Evolutionary conservation across 495 filamentous ascomycete species (phyloP), one percentile per base, ranked within the genome.

Genomic region (Chaetomium fimeti): DNA sequence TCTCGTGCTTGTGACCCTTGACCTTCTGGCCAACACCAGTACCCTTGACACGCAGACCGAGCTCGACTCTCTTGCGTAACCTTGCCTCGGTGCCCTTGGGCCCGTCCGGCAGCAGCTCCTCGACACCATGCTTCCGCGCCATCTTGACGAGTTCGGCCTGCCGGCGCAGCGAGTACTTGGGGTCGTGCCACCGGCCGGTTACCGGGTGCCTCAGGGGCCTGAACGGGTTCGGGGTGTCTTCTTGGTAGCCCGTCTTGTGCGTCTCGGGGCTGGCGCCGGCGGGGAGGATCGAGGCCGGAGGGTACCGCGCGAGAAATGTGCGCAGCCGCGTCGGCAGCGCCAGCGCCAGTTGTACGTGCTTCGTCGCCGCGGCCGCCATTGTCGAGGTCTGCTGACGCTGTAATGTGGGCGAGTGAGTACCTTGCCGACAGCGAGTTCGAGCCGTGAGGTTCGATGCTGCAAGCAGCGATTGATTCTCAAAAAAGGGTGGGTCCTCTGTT

Each of bases 111-210:
- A 98, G 77, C 64, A 98, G 77, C 62, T 90, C 86, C 75, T 96
- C 91, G 4, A 98, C 89, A 29, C 90, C 88, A 72, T 94, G 85
- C 64, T 88, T 81, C 57, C 83, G 80, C 7, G 94, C 92, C 64
- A 97, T 68, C 78, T 97, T 96, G 63, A 92, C 90, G 36, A 98
- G 82, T 62, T 97, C 93, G 9, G 93, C 93, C 82, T 98, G 94
- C 42, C 88, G 84, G 49, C 95, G 84, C 60, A 96, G 81, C 4
- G 91, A 93, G 79, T 86, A 92, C 61, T 86, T 82, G 1, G 94
- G 91, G 59, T 88, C 79, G 64, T 88, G 85, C 92, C 92, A 97
- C 72, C 82, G 83, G 11, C 87, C 87, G 0, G 91, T 93, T 6
- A 78, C 75, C 47, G 87, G 85, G 77, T 90, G 85, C 75, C 89